A percentile compares a stretch with the other conserved stretches of the same genome.
These are phyloP conservation scores for Echinosophora koreensis DNA, from an alignment of 306 rosid genomes.

Conservation along the genomic window DNA sequence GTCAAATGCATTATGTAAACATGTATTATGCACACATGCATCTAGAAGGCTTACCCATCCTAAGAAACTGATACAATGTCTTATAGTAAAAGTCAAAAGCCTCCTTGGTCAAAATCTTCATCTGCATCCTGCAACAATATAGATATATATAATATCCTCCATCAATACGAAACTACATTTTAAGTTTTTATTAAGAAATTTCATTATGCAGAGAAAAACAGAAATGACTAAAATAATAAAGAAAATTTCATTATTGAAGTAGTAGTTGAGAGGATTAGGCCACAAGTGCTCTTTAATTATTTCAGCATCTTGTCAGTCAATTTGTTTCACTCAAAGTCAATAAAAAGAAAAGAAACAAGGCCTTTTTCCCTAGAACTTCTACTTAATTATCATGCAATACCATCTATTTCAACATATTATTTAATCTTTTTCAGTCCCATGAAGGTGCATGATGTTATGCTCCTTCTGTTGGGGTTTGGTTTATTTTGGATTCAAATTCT, in stretches of 20 bases:
- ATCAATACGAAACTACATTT: no score
- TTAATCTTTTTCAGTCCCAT: neutral
- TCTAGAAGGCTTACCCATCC: neutral
- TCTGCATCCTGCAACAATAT: constrained; percentile 63
- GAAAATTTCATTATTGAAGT: constrained; percentile 66
- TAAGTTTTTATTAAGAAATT: neutral
- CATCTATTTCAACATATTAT: no score
- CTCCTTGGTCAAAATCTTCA: constrained; percentile 62
- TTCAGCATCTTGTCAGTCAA: constrained; percentile 66
- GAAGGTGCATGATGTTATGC: neutral
- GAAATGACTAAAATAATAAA: neutral
- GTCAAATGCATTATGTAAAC: no score
- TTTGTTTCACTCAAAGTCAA: neutral
- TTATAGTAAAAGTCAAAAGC: neutral
- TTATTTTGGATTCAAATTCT: no score
- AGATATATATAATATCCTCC: no score
- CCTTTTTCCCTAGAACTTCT: neutral
- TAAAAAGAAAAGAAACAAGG: neutral
- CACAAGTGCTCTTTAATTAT: constrained; percentile 77
- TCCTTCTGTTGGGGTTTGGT: no score
- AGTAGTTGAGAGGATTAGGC: constrained; percentile 84
- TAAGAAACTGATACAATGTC: neutral
- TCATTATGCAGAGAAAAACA: neutral
- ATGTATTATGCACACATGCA: no score
- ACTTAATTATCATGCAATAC: neutral